Conservation (phyloP, 192 early-diverging fungal genomes). For the Hyaloraphidium curvatum region DNA sequence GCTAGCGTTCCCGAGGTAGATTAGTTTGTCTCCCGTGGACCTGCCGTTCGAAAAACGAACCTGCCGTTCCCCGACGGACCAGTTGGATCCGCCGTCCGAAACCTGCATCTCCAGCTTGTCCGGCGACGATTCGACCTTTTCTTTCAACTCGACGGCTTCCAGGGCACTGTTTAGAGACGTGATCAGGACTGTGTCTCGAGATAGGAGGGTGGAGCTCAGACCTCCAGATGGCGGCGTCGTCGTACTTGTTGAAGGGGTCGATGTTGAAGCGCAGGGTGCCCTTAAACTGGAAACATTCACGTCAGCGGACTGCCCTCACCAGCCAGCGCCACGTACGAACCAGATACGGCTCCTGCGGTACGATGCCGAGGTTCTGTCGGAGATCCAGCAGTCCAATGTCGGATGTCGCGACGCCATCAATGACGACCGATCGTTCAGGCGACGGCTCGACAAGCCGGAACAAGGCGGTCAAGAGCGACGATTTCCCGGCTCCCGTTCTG, state of each 20-base stretch:
- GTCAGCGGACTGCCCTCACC: too few species aligned
- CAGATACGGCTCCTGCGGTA: not conserved
- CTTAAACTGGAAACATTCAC: too few species aligned
- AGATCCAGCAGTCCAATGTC: not conserved
- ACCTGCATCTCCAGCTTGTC: conserved; percentile 1
- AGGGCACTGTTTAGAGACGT: too few species aligned
- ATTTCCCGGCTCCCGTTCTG: conserved; percentile 5
- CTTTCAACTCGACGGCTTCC: conserved; percentile 2
- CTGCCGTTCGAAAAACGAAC: not conserved
- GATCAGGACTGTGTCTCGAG: too few species aligned
- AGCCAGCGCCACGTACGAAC: too few species aligned
- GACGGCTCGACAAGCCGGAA: not conserved
- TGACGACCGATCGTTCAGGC: not conserved
- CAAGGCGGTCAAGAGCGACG: not conserved
- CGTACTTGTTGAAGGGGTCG: conserved; percentile 3
- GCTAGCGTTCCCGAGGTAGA: too few species aligned
- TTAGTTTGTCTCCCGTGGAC: too few species aligned
- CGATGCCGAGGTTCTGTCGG: not conserved
- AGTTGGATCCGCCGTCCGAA: conserved; percentile 1
- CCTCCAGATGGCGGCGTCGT: not conserved
- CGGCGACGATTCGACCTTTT: not conserved
- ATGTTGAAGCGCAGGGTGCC: conserved; percentile 5
- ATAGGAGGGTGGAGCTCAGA: too few species aligned
- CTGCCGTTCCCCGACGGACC: conserved; percentile 4
- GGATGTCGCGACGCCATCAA: not conserved